Evolutionary conservation across 2,329 filamentous ascomycete genomes (phyloP), one percentile per base, ranked within the genome.

Genomic region (Thyridium curvatum): DNA sequence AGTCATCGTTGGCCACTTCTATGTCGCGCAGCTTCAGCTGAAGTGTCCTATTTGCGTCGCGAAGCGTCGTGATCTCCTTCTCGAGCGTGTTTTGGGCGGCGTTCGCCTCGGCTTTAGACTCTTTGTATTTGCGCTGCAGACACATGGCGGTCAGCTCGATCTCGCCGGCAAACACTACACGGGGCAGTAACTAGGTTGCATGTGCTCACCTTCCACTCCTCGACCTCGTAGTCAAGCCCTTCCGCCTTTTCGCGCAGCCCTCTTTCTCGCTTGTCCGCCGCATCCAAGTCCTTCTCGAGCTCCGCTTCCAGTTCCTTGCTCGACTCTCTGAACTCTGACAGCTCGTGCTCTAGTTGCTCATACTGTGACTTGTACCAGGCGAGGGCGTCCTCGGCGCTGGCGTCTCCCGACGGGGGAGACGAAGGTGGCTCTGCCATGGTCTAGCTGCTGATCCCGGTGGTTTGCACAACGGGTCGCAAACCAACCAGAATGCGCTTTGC

Each of bases 1-100:
- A 96, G 62, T 98, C 93, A 70, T 98, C 93, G 66, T 97, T 98
- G 59, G 86, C 88, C 40, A 98, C 93, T 64, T 98, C 93, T 52
- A 91, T 95, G 60, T 98, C 93, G 50, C 93, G 83, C 41, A 98
- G 69, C 62, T 77, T 86, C 46, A 95, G 71, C 53, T 93, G 85
- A 44, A 96, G 65, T 4, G 83, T 82, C 48, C 93, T 75, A 61
- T 89, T 94, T 35, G 80, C 62, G 49, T 98, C 90, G 55, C 93
- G 84, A 52, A 98, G 73, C 8, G 77, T 84, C 7, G 93, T 98
- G 53, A 98, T 90, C 62, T 98, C 93, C 64, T 96, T 97, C 64
- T 98, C 90, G 38, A 98, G 74, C 4, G 73, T 71, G 55, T 84
- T 90, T 57, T 97, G 93, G 40, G 86, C 89, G 37, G 79, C 68